phyloP scores from a whole-genome alignment of 2,329 filamentous ascomycete genomes.

The Hypoxylon sp. region DNA sequence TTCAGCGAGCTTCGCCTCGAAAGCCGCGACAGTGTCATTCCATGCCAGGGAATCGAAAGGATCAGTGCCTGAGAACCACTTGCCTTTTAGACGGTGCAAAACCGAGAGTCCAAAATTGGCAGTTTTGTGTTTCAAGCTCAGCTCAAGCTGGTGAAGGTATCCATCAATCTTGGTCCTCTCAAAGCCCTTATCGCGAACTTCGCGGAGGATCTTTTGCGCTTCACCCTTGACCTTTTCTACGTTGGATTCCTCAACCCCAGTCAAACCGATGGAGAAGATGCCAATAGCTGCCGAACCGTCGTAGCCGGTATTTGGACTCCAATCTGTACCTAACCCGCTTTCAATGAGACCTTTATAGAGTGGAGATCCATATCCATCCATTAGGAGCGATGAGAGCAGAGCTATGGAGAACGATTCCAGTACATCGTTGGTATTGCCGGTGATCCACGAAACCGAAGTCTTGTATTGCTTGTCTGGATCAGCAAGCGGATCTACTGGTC shows the following conservation, averaged over 20 bases:
- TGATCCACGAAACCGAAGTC: constrained; percentile 93
- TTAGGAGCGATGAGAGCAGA: constrained; percentile 83
- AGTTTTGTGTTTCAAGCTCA: constrained; percentile 96
- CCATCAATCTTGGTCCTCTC: constrained; percentile 92
- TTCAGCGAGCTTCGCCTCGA: constrained; percentile 80
- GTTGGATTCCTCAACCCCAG: constrained; percentile 86
- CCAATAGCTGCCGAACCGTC: constrained; percentile 82
- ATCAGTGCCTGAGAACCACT: constrained; percentile 96
- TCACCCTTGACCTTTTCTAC: constrained; percentile 81
- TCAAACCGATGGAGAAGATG: constrained; percentile 91
- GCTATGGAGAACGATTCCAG: constrained; percentile 90
- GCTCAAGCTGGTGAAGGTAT: constrained; percentile 91
- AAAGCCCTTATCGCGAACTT: constrained; percentile 82
- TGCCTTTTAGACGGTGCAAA: constrained; percentile 87
- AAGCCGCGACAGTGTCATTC: constrained; percentile 88
- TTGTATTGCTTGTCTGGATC: constrained; percentile 91
- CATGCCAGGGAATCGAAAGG: constrained; percentile 92
- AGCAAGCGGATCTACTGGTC: constrained; percentile 88
- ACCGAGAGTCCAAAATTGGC: constrained; percentile 94
- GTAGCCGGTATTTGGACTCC: constrained; percentile 94
- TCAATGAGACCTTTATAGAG: constrained; percentile 91
- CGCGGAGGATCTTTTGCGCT: constrained; percentile 78
- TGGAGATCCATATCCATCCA: constrained; percentile 96
- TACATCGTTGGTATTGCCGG: constrained; percentile 84
- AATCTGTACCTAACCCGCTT: constrained; percentile 89